These are phyloP conservation scores for Chondrostereum purpureum DNA, from an alignment of 1,284 basidiomycete species.

Conservation along the genomic window DNA sequence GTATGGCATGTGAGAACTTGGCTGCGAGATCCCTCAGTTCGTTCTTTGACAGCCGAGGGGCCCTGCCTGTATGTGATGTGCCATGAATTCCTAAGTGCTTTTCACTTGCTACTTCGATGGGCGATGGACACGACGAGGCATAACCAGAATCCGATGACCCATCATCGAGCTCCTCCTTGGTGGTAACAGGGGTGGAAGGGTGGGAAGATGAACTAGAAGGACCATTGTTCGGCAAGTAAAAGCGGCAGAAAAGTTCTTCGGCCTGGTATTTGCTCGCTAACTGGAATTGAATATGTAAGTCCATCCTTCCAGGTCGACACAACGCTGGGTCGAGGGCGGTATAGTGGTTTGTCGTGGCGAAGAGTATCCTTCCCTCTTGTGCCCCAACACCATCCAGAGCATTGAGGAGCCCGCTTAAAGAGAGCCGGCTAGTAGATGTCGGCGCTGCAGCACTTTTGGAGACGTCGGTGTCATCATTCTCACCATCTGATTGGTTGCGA, in stretches of 20 bases:
- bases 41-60: slow-evolving; percentile 18
- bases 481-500: slow-evolving; percentile 28
- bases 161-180: slow-evolving; percentile 16
- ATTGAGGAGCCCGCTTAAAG: slow-evolving; percentile 67
- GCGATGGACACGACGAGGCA: background rate
- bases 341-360: slow-evolving; percentile 74
- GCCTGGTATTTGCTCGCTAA: slow-evolving; percentile 64
- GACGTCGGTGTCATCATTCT: too few relatives aligned
- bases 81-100: slow-evolving; percentile 16
- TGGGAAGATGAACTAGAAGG: too few relatives aligned
- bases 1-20: slow-evolving; percentile 52
- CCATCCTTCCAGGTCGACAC: slow-evolving; percentile 73
- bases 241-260: slow-evolving; percentile 53
- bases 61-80: slow-evolving; percentile 21
- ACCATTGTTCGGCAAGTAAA: slow-evolving; percentile 49
- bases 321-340: slow-evolving; percentile 62
- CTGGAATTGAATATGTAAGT: slow-evolving; percentile 70
- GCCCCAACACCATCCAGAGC: slow-evolving; percentile 72
- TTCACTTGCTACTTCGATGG: background rate
- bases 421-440: slow-evolving; percentile 34
- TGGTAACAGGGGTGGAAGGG: too few relatives aligned
- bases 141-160: slow-evolving; percentile 8
- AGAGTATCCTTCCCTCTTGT: slow-evolving; percentile 70
- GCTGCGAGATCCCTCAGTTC: slow-evolving; percentile 39
- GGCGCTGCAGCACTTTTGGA: slow-evolving; percentile 2